phyloP scores from a whole-genome alignment of 2,329 filamentous ascomycete genomes.

The Claviceps capensis region DNA sequence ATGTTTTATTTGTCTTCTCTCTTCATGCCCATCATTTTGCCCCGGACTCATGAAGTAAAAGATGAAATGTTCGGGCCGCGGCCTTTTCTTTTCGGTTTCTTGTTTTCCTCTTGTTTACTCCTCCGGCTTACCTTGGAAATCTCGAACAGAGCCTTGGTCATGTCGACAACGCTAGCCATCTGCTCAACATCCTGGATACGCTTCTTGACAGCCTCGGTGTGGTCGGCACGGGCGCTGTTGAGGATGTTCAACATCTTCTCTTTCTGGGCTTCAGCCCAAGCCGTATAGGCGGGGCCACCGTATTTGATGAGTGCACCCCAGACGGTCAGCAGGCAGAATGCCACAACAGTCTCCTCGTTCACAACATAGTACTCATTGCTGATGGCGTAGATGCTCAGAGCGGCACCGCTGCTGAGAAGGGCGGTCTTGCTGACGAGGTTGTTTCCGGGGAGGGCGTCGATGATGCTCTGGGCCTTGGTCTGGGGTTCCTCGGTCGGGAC shows the following conservation, averaged over 20 bases:
- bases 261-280: slow-evolving; percentile 83
- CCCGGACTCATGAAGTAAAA: too few species aligned
- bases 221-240: slow-evolving; percentile 85
- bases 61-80: too few species aligned
- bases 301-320: slow-evolving; percentile 90
- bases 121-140: slow-evolving; percentile 71
- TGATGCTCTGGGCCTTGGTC: slow-evolving; percentile 90
- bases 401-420: slow-evolving; percentile 85
- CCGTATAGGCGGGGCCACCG: slow-evolving; percentile 78
- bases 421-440: slow-evolving; percentile 90
- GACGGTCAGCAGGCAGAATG: slow-evolving; percentile 82
- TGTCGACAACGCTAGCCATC: slow-evolving; percentile 84
- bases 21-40: neutral
- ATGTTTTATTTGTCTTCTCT: neutral
- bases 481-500: slow-evolving; percentile 81
- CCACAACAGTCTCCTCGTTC: slow-evolving; percentile 96
- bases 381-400: slow-evolving; percentile 84
- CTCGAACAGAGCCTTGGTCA: slow-evolving; percentile 94
- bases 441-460: slow-evolving; percentile 87
- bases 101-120: neutral
- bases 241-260: slow-evolving; percentile 91
- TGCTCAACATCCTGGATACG: slow-evolving; percentile 92
- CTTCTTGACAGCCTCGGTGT: slow-evolving; percentile 88
- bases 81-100: neutral
- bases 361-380: slow-evolving; percentile 99